phyloP scores from a whole-genome alignment of 352 stramenopile species.

The Globisporangium cederbergense region DNA sequence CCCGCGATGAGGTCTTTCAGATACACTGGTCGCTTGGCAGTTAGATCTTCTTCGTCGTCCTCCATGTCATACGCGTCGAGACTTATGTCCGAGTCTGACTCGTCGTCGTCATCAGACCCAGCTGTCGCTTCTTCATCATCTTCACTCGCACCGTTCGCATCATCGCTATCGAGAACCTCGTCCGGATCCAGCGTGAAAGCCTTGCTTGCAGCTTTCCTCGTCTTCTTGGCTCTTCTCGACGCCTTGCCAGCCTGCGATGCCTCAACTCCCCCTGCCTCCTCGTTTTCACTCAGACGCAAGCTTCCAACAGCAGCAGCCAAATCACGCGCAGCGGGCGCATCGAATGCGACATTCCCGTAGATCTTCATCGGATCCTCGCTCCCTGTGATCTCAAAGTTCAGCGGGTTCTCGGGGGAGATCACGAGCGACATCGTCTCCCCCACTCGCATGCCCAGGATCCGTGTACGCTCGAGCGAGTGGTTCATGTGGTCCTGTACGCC shows the following conservation, averaged over 20 bases:
- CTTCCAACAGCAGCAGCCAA: conserved; percentile 15
- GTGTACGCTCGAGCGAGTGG: conserved; percentile 55
- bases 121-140: conserved; percentile 18
- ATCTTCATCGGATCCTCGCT: conserved; percentile 35
- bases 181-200: conserved; percentile 51
- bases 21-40: conserved; percentile 54
- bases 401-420: conserved; percentile 51
- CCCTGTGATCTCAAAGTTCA: conserved; percentile 55
- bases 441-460: conserved; percentile 62
- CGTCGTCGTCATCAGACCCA: conserved; percentile 19
- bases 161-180: conserved; percentile 53
- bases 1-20: conserved; percentile 60
- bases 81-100: conserved; percentile 65
- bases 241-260: background rate
- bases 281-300: background rate
- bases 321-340: conserved; percentile 13
- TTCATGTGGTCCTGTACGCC: conserved; percentile 73
- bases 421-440: conserved; percentile 61
- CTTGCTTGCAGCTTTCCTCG: background rate
- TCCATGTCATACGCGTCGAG: conserved; percentile 62
- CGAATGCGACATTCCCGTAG: conserved; percentile 30
- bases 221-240: conserved; percentile 7
- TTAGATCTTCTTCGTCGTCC: conserved; percentile 69
- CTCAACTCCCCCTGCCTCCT: background rate
- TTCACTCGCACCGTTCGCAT: conserved; percentile 24